A percentile compares a stretch with the other conserved stretches of the same genome.
phyloP scores from a whole-genome alignment of 2,329 filamentous ascomycete genomes.

The Aspergillus persii region DNA sequence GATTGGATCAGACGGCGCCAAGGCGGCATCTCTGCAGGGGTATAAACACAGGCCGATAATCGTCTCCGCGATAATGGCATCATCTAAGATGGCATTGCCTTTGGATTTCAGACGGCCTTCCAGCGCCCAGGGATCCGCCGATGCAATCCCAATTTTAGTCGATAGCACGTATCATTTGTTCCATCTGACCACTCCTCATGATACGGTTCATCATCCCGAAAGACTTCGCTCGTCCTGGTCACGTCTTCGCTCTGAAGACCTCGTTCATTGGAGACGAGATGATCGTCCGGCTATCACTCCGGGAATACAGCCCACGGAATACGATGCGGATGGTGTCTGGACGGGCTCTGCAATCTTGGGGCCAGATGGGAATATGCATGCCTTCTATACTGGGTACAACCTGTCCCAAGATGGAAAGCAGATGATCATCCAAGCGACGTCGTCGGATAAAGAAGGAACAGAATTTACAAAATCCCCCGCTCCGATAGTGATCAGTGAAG shows the following conservation, averaged over 20 bases:
- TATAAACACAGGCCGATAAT: too few species aligned
- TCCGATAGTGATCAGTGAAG: not conserved
- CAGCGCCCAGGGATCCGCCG: not conserved
- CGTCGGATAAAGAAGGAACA: not conserved
- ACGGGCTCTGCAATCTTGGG: not conserved
- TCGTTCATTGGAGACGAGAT: not conserved
- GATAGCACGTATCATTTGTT: not conserved
- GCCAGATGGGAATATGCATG: not conserved
- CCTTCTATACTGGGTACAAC: not conserved
- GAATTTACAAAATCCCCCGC: not conserved
- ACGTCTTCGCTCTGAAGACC: not conserved
- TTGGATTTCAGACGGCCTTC: not conserved
- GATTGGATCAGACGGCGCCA: too few species aligned
- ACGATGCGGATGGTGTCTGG: not conserved
- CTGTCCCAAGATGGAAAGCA: not conserved
- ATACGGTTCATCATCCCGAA: conserved; percentile 1
- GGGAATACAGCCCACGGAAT: not conserved
- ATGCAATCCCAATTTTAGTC: not conserved
- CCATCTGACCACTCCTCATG: not conserved
- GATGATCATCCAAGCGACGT: not conserved
- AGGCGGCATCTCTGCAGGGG: too few species aligned
- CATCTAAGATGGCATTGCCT: not conserved
- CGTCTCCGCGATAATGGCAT: not conserved
- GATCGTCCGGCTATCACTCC: not conserved
- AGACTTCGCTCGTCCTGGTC: conserved; percentile 1